Evolutionary conservation across 2,329 filamentous ascomycete species (phyloP), one percentile per base, ranked within the genome.

Genomic region (Xylariaceae sp.): DNA sequence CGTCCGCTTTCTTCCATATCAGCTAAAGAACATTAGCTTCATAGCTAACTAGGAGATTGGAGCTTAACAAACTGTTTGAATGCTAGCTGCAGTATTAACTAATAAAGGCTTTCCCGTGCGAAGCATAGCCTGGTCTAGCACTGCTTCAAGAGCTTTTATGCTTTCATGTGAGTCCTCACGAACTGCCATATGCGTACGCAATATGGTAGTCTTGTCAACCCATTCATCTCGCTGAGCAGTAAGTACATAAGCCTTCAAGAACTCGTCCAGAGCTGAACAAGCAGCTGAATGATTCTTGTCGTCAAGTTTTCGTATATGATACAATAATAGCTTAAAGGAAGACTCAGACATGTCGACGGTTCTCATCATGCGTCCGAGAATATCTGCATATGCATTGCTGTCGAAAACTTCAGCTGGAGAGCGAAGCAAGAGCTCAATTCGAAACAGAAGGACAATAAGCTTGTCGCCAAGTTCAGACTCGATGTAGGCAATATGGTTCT

Each of bases 1-100:
- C 71, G 46, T 92, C 88, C n/a, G 89, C 77, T 21, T 80, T 82
- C 71, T 91, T 94, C 91, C 92, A 97, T 3, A 96, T 73, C 3
- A 96, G 70, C 88, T 93, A 55, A 64, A 16, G 15, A 18, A 10
- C 26, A 16, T 61, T 16, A 61, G 55, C 39, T 23, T 36, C 13
- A 24, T 6, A 27, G 21, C 20, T 30, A 32, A 20, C 16, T 18
- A 9, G 23, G 3, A 33, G 32, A 9, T 2, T 26, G 16, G 6
- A 18, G 9, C 9, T 21, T 53, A 33, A 55, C 81, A 62, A 66
- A 88, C 85, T 27, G 84, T 88, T 61, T 90, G 87, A 6, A 82
- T 81, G 27, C 87, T 86, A 57, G 85, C 82, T 10, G 88, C 84
- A 5, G 85, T 84, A 57, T 83, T 79, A 4, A 81, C 71, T 18